A percentile compares a stretch with the other conserved stretches of the same genome.
Evolutionary conservation across 148 eudicot species (phyloP).

Genomic region (Chenopodium formosanum): DNA sequence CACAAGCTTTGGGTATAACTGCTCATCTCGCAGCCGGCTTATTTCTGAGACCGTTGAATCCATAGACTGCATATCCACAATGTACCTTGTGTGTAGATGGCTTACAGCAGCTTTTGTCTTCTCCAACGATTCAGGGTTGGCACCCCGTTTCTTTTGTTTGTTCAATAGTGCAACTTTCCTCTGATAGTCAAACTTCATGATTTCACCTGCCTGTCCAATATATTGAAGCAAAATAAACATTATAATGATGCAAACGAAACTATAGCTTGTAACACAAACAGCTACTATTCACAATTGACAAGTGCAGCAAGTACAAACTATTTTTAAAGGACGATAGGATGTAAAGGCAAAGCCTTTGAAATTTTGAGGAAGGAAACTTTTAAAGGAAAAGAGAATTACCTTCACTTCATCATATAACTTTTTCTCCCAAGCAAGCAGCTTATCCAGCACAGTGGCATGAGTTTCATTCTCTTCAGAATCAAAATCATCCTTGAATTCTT

Average conservation of each 20-base stretch:
- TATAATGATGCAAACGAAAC: neutral
- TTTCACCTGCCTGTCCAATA: slow-evolving; percentile 77
- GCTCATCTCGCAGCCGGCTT: slow-evolving; percentile 83
- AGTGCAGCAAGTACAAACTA: neutral
- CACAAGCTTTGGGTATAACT: slow-evolving; percentile 76
- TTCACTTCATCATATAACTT: slow-evolving; percentile 96
- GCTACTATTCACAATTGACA: neutral
- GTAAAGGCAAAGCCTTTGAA: neutral
- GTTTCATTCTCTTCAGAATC: slow-evolving; percentile 90
- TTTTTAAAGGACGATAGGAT: neutral
- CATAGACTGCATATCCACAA: slow-evolving; percentile 98
- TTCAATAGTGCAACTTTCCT: slow-evolving; percentile 78
- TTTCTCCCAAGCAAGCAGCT: slow-evolving; percentile 98
- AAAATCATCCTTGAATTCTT: slow-evolving; percentile 60
- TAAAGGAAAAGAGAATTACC: slow-evolving; percentile 37
- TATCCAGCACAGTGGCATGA: slow-evolving; percentile 92
- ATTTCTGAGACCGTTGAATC: slow-evolving; percentile 96
- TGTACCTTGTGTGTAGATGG: slow-evolving; percentile 92
- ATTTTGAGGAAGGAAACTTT: neutral
- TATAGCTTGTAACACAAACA: neutral
- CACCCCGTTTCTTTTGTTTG: slow-evolving; percentile 72
- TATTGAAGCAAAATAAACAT: slow-evolving; percentile 5
- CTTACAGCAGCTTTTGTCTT: slow-evolving; percentile 91
- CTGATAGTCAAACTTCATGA: slow-evolving; percentile 89
- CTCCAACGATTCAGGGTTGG: slow-evolving; percentile 69